These are phyloP conservation scores for Piper betle DNA, from an alignment of 164 flowering plant species.

Conservation along the genomic window DNA sequence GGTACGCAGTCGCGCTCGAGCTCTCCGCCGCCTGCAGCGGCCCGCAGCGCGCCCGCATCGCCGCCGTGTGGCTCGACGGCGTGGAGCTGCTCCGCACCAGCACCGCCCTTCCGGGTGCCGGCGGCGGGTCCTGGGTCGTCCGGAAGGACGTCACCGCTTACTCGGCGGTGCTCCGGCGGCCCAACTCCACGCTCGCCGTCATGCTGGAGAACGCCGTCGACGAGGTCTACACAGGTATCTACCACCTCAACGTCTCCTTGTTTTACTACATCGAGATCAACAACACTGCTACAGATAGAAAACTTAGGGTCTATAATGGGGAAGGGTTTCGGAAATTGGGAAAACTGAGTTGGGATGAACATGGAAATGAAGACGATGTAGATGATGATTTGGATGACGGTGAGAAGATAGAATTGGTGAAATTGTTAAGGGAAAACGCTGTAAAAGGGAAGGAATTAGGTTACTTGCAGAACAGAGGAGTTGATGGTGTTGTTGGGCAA, in stretches of 20 bases:
- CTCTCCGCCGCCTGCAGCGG: conserved; percentile 34
- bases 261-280: conserved; percentile 20
- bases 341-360: not conserved
- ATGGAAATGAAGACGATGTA: no score
- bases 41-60: conserved; percentile 71
- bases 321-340: not conserved
- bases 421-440: not conserved
- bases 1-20: conserved; percentile 46
- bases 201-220: conserved; percentile 86
- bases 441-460: not conserved
- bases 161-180: conserved; percentile 32
- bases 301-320: conserved; percentile 4
- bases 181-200: conserved; percentile 36
- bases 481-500: not conserved
- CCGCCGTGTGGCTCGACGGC: conserved; percentile 73
- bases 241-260: conserved; percentile 40
- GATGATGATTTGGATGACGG: not conserved
- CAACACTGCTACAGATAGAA: not conserved
- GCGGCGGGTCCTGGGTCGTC: conserved; percentile 64
- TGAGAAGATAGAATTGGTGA: not conserved
- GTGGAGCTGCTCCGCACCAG: conserved; percentile 81
- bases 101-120: conserved; percentile 64
- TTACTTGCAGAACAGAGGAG: not conserved
- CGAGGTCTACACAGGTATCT: conserved; percentile 53
- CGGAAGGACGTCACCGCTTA: conserved; percentile 71